A percentile compares a stretch with the other conserved stretches of the same genome.
Evolutionary conservation across 2,329 filamentous ascomycete species (phyloP).

Genomic region (Gaeumannomyces sp.): DNA sequence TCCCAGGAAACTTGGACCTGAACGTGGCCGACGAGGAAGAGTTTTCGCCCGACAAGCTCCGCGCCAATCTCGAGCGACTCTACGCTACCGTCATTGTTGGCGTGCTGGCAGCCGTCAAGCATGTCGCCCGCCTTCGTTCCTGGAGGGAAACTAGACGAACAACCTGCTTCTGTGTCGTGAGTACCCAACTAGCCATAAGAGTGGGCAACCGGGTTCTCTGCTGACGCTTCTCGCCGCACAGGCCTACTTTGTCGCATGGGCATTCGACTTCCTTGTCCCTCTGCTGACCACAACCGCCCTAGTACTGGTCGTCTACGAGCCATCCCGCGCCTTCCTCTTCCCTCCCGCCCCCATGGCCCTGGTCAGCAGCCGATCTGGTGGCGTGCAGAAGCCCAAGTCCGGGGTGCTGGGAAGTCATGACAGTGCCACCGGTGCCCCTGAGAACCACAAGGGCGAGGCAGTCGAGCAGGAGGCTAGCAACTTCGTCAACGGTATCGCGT

Average conservation of each 20-base stretch:
- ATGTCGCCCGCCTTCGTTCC: conserved; percentile 68
- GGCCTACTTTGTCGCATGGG: conserved; percentile 58
- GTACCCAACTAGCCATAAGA: not conserved
- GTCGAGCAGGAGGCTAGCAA: conserved; percentile 79
- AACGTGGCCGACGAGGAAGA: conserved; percentile 78
- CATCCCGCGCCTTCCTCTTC: conserved; percentile 58
- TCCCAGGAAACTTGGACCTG: conserved; percentile 66
- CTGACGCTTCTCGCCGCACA: not conserved
- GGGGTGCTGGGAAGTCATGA: conserved; percentile 71
- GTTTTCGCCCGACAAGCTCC: conserved; percentile 77
- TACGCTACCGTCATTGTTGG: conserved; percentile 74
- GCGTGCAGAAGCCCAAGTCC: conserved; percentile 69
- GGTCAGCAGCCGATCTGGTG: conserved; percentile 63
- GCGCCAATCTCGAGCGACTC: conserved; percentile 69
- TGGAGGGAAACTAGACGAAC: conserved; percentile 72
- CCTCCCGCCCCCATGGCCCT: conserved; percentile 71
- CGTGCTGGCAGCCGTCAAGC: conserved; percentile 61
- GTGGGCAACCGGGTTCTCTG: conserved; percentile 29
- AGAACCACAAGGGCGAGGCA: conserved; percentile 77
- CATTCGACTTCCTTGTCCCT: conserved; percentile 64
- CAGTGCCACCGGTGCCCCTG: conserved; percentile 72
- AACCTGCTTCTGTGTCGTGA: conserved; percentile 48
- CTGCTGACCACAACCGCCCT: conserved; percentile 53
- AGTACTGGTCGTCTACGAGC: conserved; percentile 59
- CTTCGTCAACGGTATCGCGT: conserved; percentile 67